phyloP scores from a whole-genome alignment of 441 rosid genomes.

The Eutrema salsugineum region DNA sequence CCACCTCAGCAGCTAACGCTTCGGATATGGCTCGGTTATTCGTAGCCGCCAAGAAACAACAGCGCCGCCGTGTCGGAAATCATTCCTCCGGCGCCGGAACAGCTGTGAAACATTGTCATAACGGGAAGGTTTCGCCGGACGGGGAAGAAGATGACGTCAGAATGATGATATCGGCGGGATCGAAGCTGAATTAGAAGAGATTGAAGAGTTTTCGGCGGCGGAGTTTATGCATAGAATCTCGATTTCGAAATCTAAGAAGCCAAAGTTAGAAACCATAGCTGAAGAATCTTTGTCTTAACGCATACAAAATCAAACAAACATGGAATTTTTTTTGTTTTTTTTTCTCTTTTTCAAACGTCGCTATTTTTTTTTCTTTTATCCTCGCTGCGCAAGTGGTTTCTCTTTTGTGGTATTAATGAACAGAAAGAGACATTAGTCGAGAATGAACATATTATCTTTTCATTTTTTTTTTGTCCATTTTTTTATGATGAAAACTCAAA shows the following conservation, averaged over 20 bases:
- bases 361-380: neutral
- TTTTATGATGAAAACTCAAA: no score
- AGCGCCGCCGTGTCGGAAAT: conserved; percentile 22
- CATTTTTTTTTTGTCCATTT: neutral
- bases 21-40: conserved; percentile 55
- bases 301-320: neutral
- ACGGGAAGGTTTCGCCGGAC: conserved; percentile 43
- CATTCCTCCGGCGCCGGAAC: neutral
- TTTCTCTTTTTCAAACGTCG: neutral
- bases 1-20: conserved; percentile 47
- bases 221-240: conserved; percentile 63
- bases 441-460: conserved; percentile 15
- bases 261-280: conserved; percentile 65
- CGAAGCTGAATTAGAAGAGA: conserved; percentile 56
- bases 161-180: neutral
- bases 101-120: neutral
- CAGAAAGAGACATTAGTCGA: conserved; percentile 20
- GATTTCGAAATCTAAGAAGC: conserved; percentile 72
- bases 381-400: conserved; percentile 18
- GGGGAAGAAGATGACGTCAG: conserved; percentile 17
- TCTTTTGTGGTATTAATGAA: conserved; percentile 27
- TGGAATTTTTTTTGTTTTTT: neutral
- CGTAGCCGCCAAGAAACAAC: conserved; percentile 30
- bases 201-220: conserved; percentile 58
- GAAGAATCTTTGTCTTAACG: conserved; percentile 40